Percentiles rank a stretch among this genome's conserved stretches.
phyloP scores from a whole-genome alignment of 176 grass and related monocot species.

The Triticum aestivum region IWGSC_CS_RefSeq_v2.1 NC_057813.1:373060461-373060960 shows the following conservation, averaged over 20 bases:
- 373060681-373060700: neutral
- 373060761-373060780: conserved; percentile 75
- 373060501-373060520: no score
- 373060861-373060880: neutral
- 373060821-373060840: conserved; percentile 48
- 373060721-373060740: conserved; percentile 56
- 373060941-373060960: conserved; percentile 80
- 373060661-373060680: conserved; percentile 4
- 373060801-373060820: conserved; percentile 70
- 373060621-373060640: neutral
- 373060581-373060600: neutral
- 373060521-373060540: no score
- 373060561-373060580: no score
- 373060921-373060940: conserved; percentile 85
- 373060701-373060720: neutral
- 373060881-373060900: neutral
- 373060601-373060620: neutral
- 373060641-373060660: neutral
- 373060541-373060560: no score
- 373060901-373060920: neutral
- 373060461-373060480: no score
- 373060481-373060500: no score
- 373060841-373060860: neutral
- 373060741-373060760: conserved; percentile 69
- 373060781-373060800: conserved; percentile 68